Base-by-base conservation (phyloP, 805 yeast genomes). In the Hanseniaspora mollemarum region DNA sequence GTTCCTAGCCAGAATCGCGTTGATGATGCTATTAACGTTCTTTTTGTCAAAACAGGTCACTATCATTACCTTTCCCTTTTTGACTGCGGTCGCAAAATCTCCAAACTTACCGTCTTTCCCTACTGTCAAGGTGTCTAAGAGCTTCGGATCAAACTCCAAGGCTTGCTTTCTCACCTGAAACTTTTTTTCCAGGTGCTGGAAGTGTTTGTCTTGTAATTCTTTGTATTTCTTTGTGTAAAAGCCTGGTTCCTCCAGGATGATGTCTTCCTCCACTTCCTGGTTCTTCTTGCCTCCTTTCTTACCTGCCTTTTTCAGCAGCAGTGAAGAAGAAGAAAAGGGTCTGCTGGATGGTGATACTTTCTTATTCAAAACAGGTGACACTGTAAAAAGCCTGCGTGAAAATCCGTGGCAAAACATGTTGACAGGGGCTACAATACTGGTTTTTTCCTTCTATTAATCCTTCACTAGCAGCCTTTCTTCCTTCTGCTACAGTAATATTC, bases 41-140 rank as follows among this genome's bases (percentile, higher is more conserved):
- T 72, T 73, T 6, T 95, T 94, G 60, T 90, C 96, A 64, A 82
- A 90, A 1, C 87, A 88, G 0, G 95, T 87, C n/a, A 90, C 76
- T 29, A 76, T 66, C 57, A 77, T 72, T 58, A 84, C 74, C 25
- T 73, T 70, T 6, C 90, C 92, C 57, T 81, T 81, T 48, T 77
- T 57, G 0, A 82, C 68, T 2, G 90, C 81, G 54, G 80, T 81
- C 1, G 95, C 95, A 26, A 86, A 66, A 28, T 78, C 71, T 2
- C 77, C 74, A 61, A 81, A 82, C 1, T 60, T 62, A 7, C 68
- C 63, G 46, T 72, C 69, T 13, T 74, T 70, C 39, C 69, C 67
- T 16, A 90, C 73, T 37, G 63, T 62, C 53, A 87, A 63, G 4
- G 71, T 62, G 61, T 83, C 82, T 57, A 87, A 84, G 18, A 81